Percentiles rank a stretch among this genome's conserved stretches.
phyloP scores from a whole-genome alignment of 2,329 filamentous ascomycete genomes.

The Xenoacremonium recifei region DNA sequence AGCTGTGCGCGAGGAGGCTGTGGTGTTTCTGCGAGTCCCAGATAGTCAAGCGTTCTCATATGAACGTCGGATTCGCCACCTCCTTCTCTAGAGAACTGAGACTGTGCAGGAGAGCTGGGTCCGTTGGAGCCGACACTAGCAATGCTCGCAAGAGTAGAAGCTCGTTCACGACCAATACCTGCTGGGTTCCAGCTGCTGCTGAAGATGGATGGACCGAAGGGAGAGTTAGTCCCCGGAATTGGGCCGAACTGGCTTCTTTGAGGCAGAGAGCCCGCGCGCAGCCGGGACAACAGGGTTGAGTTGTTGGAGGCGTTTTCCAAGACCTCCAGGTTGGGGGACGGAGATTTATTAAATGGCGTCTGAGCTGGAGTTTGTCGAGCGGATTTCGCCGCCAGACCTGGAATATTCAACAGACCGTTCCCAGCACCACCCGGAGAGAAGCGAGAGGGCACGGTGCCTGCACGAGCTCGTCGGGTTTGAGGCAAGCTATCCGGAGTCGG shows the following conservation, averaged over 20 bases:
- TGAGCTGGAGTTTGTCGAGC: slow-evolving; percentile 83
- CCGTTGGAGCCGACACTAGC: slow-evolving; percentile 90
- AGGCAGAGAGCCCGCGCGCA: slow-evolving; percentile 91
- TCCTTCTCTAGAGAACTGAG: slow-evolving; percentile 82
- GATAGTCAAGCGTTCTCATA: slow-evolving; percentile 89
- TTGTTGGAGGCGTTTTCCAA: slow-evolving; percentile 54
- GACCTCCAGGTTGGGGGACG: slow-evolving; percentile 51
- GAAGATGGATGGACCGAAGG: slow-evolving; percentile 89
- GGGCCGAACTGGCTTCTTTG: slow-evolving; percentile 71
- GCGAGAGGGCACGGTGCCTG: slow-evolving; percentile 92
- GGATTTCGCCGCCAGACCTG: slow-evolving; percentile 67
- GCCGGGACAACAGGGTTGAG: slow-evolving; percentile 76
- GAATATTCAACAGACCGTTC: slow-evolving; percentile 56
- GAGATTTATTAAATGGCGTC: slow-evolving; percentile 75
- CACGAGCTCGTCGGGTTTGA: slow-evolving; percentile 76
- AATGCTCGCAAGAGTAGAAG: slow-evolving; percentile 77
- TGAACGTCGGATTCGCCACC: slow-evolving; percentile 82
- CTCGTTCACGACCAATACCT: slow-evolving; percentile 69
- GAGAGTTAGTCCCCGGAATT: slow-evolving; percentile 56
- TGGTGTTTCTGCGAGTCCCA: slow-evolving; percentile 91
- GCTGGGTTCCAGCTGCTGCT: slow-evolving; percentile 79
- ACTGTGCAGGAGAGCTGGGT: slow-evolving; percentile 82
- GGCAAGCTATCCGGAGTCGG: slow-evolving; percentile 65
- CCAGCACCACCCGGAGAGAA: slow-evolving; percentile 76
- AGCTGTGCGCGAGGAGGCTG: slow-evolving; percentile 75